Evolutionary conservation across 441 rosid genomes (phyloP), one percentile per base, ranked within the genome.

Genomic region (Euphorbia corollata): DNA sequence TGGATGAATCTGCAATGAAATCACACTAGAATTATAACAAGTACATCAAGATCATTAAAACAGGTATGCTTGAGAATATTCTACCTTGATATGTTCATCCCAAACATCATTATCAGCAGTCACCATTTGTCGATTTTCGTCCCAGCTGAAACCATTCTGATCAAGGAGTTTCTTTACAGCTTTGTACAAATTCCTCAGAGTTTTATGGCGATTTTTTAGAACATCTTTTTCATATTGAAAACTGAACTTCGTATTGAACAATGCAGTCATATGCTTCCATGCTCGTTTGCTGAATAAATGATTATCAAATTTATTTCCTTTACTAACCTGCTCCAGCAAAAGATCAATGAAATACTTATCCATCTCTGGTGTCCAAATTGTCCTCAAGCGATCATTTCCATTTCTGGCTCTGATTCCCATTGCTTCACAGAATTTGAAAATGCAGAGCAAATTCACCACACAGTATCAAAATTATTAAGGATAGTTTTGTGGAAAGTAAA

Each of bases 311-410:
- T 75, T 82, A 58, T 87, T 87, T 61, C 95, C 95, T 73, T 80
- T 82, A 70, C 73, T 77, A 41, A 83, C 87, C 72, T 92, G 90
- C 51, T 92, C 93, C 54, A 88, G 47, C 85, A 85, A 80, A 0
- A 87, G 83, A 34, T 83, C 84, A 5, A 92, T 85, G 81, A 92
- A 89, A 75, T 74, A 87, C 15, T 83, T 63, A 68, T 92, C 93
- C 96, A 87, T 92, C 73, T 88, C 96, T 32, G 87, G 90, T 0
- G 95, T 87, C 96, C 98, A 92, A 66, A 86, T 80, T 6, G 96
- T 92, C 81, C 96, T 84, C 50, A 82, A 63, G 15, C 90, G 82
- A 68, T 82, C 88, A 23, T 71, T 70, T 0, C 81, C 67, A 48
- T 67, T 78, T 50, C 75, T 77, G 8, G 81, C 74, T 24, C 69